Base-by-base conservation (phyloP, 176 grass and related monocot species). In the Phoenix roebelenii region DNA sequence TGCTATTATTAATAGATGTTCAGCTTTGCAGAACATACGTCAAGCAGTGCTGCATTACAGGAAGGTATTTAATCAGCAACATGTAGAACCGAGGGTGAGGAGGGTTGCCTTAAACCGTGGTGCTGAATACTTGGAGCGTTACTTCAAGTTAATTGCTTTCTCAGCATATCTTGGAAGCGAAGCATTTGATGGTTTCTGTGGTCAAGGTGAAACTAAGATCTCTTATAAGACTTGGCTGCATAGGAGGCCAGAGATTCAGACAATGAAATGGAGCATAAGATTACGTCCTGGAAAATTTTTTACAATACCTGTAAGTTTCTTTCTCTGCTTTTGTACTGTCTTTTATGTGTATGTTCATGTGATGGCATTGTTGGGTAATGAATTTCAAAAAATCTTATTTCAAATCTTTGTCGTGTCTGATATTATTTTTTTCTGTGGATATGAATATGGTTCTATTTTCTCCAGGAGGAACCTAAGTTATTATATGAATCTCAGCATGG, bases 261-360 rank as follows among this genome's bases (percentile, higher is more conserved):
- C 84, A 19, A 97, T 97, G 87, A 92, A 97, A 76, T 97, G 93
- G 93, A 92, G 87, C 73, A 92, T 97, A 82, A 88, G 93, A 56
- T 60, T 92, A 22, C 87, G 93, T 64, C 93, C 93, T 80, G 87
- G 93, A n/a, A 87, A 87, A 18, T 88, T 88, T 72, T 88, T 97
- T 70, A 92, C 81, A 52, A 72, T 80, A 5, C 78, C 84, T 65
- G 87, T 97, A 92, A 79, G 59, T 70, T 61, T 72, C 50, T 63
- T 76, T 60, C 48, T 84, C 69, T 82, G 23, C 71, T 39, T 63
- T 63, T 5, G 12, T 16, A 44, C 10, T 22, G 25, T 20, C 5
- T 54, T 18, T 12, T 29, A 30, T 26, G 20, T 62, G 10, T 22
- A 16, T 22, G 1, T 59, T 12, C 19, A 18, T 70, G 18, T 26